A percentile compares a stretch with the other conserved stretches of the same genome.
These are phyloP conservation scores for Pseudogymnoascus sp. DNA, from an alignment of 2,329 filamentous ascomycete species.

Conservation along the genomic window DNA sequence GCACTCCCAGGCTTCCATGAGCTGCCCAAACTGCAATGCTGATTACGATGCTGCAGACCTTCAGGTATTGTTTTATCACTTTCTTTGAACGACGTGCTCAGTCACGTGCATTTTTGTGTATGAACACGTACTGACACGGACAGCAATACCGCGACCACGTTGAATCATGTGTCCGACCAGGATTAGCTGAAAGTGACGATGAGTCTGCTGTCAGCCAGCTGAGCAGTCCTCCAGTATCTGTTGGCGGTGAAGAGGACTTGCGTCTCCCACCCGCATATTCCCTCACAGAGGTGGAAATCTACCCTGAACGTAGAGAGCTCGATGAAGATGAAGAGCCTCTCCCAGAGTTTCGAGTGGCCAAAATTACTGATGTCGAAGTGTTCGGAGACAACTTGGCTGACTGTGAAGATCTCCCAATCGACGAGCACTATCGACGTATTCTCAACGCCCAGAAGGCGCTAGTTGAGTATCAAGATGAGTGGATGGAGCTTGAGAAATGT, in stretches of 20 bases:
- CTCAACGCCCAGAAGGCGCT: constrained; percentile 39
- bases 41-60: neutral
- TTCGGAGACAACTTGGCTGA: constrained; percentile 41
- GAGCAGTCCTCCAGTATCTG: constrained; percentile 16
- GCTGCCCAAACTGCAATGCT: neutral
- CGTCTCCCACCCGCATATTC: neutral
- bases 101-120: neutral
- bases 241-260: neutral
- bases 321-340: constrained; percentile 9
- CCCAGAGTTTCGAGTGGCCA: constrained; percentile 18
- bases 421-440: constrained; percentile 36
- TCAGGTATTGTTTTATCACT: neutral
- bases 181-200: constrained; percentile 15
- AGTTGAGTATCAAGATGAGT: constrained; percentile 47
- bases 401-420: constrained; percentile 39
- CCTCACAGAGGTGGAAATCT: neutral
- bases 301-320: constrained; percentile 7
- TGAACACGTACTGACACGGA: constrained; percentile 14
- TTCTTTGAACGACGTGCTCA: neutral
- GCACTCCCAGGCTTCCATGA: neutral
- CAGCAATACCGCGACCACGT: constrained; percentile 25
- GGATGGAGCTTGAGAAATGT: constrained; percentile 38
- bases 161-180: constrained; percentile 18
- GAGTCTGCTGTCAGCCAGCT: constrained; percentile 17
- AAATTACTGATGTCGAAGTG: constrained; percentile 42